phyloP scores from a whole-genome alignment of 441 rosid genomes.

The Gossypium schwendimanii region DNA sequence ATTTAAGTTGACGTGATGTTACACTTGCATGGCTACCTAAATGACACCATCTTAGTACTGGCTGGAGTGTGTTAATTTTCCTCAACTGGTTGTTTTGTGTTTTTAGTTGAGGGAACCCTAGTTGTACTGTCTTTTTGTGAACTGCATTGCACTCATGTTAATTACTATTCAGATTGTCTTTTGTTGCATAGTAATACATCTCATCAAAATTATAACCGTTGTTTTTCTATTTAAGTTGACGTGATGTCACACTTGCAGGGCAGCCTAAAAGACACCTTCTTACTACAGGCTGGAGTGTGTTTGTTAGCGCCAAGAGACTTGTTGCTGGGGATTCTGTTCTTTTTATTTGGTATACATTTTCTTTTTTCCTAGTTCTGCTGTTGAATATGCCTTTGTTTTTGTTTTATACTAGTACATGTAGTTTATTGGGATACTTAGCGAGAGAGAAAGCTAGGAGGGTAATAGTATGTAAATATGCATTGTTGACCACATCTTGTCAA shows the following conservation, averaged over 20 bases:
- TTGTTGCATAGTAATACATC: neutral
- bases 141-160: neutral
- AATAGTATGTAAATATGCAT: neutral
- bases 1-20: neutral
- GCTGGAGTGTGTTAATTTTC: conserved; percentile 58
- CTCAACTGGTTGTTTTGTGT: neutral
- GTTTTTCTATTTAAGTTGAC: neutral
- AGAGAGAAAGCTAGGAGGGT: neutral
- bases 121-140: neutral
- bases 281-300: conserved; percentile 84
- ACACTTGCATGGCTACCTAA: conserved; percentile 67
- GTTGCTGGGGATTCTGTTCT: conserved; percentile 73
- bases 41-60: conserved; percentile 71
- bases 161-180: neutral
- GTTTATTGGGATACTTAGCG: conserved; percentile 2
- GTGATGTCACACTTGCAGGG: conserved; percentile 36
- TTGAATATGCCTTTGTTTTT: neutral
- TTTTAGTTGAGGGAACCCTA: neutral
- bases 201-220: neutral
- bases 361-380: neutral
- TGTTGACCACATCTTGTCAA: conserved; percentile 3
- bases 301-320: conserved; percentile 75
- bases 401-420: conserved; percentile 2
- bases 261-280: conserved; percentile 82
- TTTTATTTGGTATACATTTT: conserved; percentile 49